Conservation (phyloP, 2,329 filamentous ascomycete genomes). For the Eutypella sp. region DNA sequence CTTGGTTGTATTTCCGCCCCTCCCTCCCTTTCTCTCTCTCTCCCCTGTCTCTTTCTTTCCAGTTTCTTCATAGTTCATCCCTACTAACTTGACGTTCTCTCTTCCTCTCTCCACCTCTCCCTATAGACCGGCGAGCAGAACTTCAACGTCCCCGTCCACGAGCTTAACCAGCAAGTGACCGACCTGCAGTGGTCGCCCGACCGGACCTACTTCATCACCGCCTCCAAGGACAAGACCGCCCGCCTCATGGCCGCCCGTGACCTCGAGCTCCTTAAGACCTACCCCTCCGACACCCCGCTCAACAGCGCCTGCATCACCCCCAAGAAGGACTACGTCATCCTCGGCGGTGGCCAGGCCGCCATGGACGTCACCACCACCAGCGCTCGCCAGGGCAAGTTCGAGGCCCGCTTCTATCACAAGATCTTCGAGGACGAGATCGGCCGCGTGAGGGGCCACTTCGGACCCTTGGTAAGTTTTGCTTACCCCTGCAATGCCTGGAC, state of each 20-base stretch:
- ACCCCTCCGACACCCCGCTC: conserved; percentile 84
- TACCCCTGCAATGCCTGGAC: too few relatives aligned
- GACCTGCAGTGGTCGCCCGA: conserved; percentile 94
- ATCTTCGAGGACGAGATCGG: conserved; percentile 99
- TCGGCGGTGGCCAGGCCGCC: conserved; percentile 95
- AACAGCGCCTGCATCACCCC: conserved; percentile 93
- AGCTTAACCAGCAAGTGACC: conserved; percentile 75
- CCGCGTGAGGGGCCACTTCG: conserved; percentile 94
- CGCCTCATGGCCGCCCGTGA: conserved; percentile 79
- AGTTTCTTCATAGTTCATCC: background rate
- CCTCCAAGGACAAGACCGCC: conserved; percentile 95
- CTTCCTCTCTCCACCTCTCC: background rate
- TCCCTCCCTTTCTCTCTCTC: background rate
- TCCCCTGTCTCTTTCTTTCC: background rate
- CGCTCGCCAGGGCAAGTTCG: conserved; percentile 95
- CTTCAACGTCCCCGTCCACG: conserved; percentile 78
- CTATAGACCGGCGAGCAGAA: conserved; percentile 72
- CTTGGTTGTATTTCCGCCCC: background rate
- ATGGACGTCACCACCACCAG: conserved; percentile 98
- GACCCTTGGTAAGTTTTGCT: conserved; percentile 61
- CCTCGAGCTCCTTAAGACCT: conserved; percentile 90
- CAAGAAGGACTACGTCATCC: conserved; percentile 96
- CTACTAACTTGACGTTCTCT: background rate
- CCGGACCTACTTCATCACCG: conserved; percentile 96
- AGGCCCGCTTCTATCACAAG: conserved; percentile 99